Evolutionary conservation across 768 basidiomycete genomes (phyloP).

Genomic region (Chalciporus piperatus): DNA sequence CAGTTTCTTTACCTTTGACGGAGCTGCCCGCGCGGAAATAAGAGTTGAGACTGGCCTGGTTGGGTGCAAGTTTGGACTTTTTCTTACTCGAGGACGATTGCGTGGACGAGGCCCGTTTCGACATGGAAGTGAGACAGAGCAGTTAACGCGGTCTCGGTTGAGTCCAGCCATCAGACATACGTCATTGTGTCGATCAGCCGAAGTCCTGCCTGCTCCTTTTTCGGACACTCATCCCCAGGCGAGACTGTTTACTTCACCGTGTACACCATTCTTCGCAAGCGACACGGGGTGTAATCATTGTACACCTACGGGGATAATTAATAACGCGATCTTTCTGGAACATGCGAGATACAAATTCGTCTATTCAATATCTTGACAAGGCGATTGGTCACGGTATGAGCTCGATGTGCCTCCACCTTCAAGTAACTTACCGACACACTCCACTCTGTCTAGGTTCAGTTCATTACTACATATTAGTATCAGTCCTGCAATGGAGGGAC

Average conservation of each 20-base stretch:
- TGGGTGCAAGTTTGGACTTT: conserved; percentile 15
- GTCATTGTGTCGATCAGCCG: conserved; percentile 28
- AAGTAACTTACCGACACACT: too few species aligned
- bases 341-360: neutral
- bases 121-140: conserved; percentile 16
- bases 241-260: neutral
- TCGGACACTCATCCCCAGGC: conserved; percentile 6
- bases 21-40: conserved; percentile 24
- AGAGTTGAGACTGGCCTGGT: conserved; percentile 22
- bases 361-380: neutral
- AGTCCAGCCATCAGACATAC: conserved; percentile 16
- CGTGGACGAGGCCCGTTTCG: conserved; percentile 15
- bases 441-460: too few species aligned
- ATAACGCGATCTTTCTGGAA: neutral
- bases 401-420: too few species aligned
- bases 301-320: neutral
- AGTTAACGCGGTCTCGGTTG: conserved; percentile 8
- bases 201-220: conserved; percentile 14
- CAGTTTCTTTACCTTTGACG: conserved; percentile 10
- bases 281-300: neutral
- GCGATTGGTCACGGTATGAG: neutral
- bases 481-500: too few species aligned
- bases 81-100: conserved; percentile 16
- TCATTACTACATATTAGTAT: too few species aligned
- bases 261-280: too few species aligned